Evolutionary conservation across 768 basidiomycete species (phyloP).

Genomic region (Strobilomyces dryophilus): DNA sequence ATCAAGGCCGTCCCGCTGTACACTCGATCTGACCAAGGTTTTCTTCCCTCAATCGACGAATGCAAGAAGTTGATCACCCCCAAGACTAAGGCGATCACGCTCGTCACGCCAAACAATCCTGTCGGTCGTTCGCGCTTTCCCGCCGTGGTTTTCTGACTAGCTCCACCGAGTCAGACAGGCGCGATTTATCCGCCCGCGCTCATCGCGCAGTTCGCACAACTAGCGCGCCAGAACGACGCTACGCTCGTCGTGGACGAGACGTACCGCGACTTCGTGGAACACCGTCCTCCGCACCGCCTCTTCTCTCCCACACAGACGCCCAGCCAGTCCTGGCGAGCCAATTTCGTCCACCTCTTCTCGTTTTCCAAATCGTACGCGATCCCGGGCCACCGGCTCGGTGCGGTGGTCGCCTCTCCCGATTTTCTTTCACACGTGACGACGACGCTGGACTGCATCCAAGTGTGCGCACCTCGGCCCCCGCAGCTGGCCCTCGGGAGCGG

Average conservation of each 20-base stretch:
- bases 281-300: constrained; percentile 49
- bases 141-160: not conserved
- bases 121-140: constrained; percentile 30
- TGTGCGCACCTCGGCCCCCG: constrained; percentile 70
- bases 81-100: constrained; percentile 63
- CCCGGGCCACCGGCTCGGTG: constrained; percentile 78
- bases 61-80: constrained; percentile 51
- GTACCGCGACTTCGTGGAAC: constrained; percentile 75
- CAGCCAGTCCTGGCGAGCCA: constrained; percentile 50
- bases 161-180: constrained; percentile 48
- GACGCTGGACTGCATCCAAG: constrained; percentile 77
- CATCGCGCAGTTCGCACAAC: constrained; percentile 52
- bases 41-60: constrained; percentile 52
- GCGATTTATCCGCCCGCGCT: constrained; percentile 57
- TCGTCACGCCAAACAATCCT: constrained; percentile 78
- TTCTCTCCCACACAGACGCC: constrained; percentile 34
- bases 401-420: constrained; percentile 55
- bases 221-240: constrained; percentile 51
- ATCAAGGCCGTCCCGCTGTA: constrained; percentile 55
- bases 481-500: constrained; percentile 58
- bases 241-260: constrained; percentile 86
- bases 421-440: constrained; percentile 47
- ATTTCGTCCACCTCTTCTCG: constrained; percentile 68
- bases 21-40: constrained; percentile 47
- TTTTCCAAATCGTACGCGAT: constrained; percentile 63